These are phyloP conservation scores for Stenocarpella maydis DNA, from an alignment of 2,329 filamentous ascomycete genomes.

Conservation along the genomic window DNA sequence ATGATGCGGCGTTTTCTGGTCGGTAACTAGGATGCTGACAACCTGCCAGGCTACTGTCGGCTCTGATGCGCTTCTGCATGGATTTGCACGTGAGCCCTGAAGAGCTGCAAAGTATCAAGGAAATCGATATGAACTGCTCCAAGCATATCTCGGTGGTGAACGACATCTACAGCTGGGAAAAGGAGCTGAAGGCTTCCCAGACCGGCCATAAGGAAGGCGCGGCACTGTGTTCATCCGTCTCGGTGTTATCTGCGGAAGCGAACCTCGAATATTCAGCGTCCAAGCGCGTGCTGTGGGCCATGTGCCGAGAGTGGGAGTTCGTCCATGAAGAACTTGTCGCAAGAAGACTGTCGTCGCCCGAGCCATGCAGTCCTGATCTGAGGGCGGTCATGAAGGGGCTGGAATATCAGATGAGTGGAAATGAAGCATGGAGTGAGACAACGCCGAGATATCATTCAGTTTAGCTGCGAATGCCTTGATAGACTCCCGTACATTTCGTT, in stretches of 20 bases:
- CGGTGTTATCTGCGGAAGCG: conserved; percentile 41
- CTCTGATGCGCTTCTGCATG: conserved; percentile 50
- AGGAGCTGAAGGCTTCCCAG: conserved; percentile 42
- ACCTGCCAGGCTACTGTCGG: conserved; percentile 41
- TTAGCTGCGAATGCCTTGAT: background rate
- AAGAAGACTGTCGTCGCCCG: conserved; percentile 2
- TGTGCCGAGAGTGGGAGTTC: conserved; percentile 37
- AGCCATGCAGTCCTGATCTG: conserved; percentile 24
- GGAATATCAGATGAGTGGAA: conserved; percentile 44
- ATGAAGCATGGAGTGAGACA: conserved; percentile 42
- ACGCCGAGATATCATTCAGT: conserved; percentile 42
- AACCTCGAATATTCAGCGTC: conserved; percentile 35
- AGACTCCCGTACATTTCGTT: background rate
- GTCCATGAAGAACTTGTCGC: conserved; percentile 35
- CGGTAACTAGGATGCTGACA: background rate
- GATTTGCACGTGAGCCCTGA: conserved; percentile 40
- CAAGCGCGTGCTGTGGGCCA: conserved; percentile 34
- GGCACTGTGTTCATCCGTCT: conserved; percentile 44
- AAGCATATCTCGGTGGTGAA: conserved; percentile 52
- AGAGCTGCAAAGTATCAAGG: conserved; percentile 40
- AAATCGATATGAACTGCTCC: conserved; percentile 46
- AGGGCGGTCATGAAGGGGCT: conserved; percentile 44
- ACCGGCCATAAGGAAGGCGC: conserved; percentile 38
- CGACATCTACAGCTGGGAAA: conserved; percentile 52
- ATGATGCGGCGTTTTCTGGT: fast-evolving